phyloP scores from a whole-genome alignment of 139 green algal genomes.

The Chlorella sp. region DNA sequence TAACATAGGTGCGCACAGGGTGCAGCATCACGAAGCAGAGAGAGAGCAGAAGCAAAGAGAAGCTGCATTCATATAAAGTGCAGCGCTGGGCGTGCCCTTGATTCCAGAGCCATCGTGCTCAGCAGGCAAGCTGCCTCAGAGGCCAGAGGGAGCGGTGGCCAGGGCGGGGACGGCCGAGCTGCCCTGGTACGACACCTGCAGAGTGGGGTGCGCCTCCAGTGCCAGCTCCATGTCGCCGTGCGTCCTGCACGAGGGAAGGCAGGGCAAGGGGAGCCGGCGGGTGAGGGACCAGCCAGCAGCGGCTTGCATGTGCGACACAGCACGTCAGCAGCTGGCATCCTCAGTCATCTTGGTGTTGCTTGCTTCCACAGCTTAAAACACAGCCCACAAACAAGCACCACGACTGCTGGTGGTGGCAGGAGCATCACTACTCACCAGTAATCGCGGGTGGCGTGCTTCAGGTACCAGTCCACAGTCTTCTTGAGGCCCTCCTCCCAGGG shows the following conservation, averaged over 20 bases:
- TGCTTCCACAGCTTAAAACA: too few relatives aligned
- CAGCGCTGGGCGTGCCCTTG: too few relatives aligned
- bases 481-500: conserved; percentile 93
- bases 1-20: too few relatives aligned
- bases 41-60: too few relatives aligned
- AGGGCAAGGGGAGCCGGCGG: background rate
- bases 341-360: too few relatives aligned
- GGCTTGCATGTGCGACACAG: too few relatives aligned
- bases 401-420: too few relatives aligned
- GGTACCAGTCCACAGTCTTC: conserved; percentile 93
- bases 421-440: conserved; percentile 66
- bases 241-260: conserved; percentile 28
- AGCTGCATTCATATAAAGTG: too few relatives aligned
- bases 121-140: background rate
- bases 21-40: too few relatives aligned
- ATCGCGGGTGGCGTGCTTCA: conserved; percentile 55
- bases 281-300: background rate
- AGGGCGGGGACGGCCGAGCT: conserved; percentile 9
- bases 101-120: too few relatives aligned
- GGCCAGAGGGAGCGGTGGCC: background rate
- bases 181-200: conserved; percentile 30
- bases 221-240: conserved; percentile 81
- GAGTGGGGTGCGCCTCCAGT: conserved; percentile 72
- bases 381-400: background rate
- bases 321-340: background rate